Base-by-base conservation (phyloP, 2,329 filamentous ascomycete species). In the Pochonia chlamydosporia region DNA sequence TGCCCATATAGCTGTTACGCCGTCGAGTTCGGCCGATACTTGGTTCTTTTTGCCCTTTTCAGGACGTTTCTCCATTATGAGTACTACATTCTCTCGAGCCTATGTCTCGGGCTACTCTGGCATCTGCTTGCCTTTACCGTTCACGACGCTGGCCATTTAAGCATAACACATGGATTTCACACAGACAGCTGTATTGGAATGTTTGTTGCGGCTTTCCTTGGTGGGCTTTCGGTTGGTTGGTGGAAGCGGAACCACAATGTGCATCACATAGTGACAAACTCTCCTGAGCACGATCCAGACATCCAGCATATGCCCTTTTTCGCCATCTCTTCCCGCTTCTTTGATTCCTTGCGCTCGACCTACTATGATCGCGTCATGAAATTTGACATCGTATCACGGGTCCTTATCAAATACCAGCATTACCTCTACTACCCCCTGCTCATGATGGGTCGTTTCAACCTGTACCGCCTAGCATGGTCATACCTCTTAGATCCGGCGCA, bases 231-330 rank as follows among this genome's bases (percentile, higher is more conserved):
- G 24, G 70, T 96, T 46, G 89, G 92, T 39, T 97, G 93, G 93
- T 99, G 92, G 92, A 97, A 97, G 69, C 78, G 82, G 51, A 96
- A 84, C 63, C 92, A 97, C 67, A 97, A 97, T 61, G 90, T 96
- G 7, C 92, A 97, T 63, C 92, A 97, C 61, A 90, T 97, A 56
- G 86, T 97, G 44, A 97, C 93, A 16, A 97, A 97, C 64, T 86
- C 86, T 37, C 88, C 91, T 13, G 92, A 96, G 65, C 92, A 97
- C 63, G 92, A 97, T 63, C 92, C 93, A 0, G 92, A 97, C 63
- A 97, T 96, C 57, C 82, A 92, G 63, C 86, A 96, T 63, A 80
- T 95, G 66, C 90, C 91, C 3, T 85, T 96, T 63, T 89, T 96
- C 63, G 89, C 89, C 49, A 80, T 93, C 24, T 90, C 87, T 2